A percentile compares a stretch with the other conserved stretches of the same genome.
These are phyloP conservation scores for Trametes sanguinea DNA, from an alignment of 768 basidiomycete genomes.

Conservation along the genomic window DNA sequence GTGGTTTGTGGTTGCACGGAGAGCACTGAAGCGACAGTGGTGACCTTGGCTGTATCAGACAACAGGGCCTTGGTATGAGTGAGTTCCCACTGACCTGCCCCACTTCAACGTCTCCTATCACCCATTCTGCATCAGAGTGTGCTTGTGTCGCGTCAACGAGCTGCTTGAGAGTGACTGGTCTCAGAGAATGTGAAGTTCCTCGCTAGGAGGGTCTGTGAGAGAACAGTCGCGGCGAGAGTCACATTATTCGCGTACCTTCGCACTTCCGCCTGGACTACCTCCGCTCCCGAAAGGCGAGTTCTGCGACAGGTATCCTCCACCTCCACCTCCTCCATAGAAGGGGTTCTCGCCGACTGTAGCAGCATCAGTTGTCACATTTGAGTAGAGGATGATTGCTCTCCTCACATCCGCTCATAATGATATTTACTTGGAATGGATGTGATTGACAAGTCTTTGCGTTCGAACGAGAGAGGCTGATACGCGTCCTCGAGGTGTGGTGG, in stretches of 20 bases:
- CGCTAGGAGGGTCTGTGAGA: constrained; percentile 30
- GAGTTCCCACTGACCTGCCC: constrained; percentile 59
- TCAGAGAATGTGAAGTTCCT: constrained; percentile 48
- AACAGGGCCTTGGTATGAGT: background rate
- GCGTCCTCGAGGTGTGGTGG: background rate
- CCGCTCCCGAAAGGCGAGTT: constrained; percentile 60
- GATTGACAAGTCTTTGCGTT: too few species aligned
- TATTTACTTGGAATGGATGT: too few species aligned
- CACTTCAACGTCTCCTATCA: constrained; percentile 76
- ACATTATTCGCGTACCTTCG: constrained; percentile 36
- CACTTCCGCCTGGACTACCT: constrained; percentile 58
- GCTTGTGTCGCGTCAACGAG: constrained; percentile 75
- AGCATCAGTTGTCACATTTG: background rate
- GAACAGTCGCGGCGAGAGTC: constrained; percentile 2
- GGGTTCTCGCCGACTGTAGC: constrained; percentile 36
- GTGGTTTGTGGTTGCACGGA: constrained; percentile 73
- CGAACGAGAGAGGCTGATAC: too few species aligned
- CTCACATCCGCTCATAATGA: constrained; percentile 48
- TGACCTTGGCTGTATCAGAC: constrained; percentile 47
- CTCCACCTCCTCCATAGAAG: constrained; percentile 40
- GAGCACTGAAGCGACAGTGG: constrained; percentile 72
- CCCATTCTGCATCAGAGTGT: constrained; percentile 88
- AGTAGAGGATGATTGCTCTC: background rate
- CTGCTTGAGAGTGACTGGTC: constrained; percentile 81
- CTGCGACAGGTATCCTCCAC: constrained; percentile 51